phyloP scores from a whole-genome alignment of 1,284 basidiomycete genomes.

The Cryptococcus sp. region DNA sequence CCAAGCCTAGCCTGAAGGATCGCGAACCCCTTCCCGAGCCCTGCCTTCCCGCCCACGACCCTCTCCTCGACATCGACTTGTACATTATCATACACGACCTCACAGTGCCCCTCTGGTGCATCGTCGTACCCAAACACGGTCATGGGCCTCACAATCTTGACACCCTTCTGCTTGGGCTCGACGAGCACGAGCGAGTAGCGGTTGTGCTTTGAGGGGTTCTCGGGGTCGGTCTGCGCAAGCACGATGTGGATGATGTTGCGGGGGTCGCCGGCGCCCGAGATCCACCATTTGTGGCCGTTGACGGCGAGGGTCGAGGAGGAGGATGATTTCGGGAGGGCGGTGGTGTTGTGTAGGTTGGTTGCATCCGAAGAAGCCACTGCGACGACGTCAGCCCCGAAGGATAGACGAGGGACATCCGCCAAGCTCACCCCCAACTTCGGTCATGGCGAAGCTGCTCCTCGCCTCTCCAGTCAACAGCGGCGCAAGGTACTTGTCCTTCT shows the following conservation, averaged over 20 bases:
- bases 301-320: slow-evolving; percentile 68
- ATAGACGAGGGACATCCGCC: too few species aligned
- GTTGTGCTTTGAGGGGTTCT: slow-evolving; percentile 56
- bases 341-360: slow-evolving; percentile 89
- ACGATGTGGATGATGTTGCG: slow-evolving; percentile 85
- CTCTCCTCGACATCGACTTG: slow-evolving; percentile 63
- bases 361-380: slow-evolving; percentile 91
- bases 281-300: slow-evolving; percentile 99
- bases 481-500: slow-evolving; percentile 85
- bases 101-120: slow-evolving; percentile 92
- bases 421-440: slow-evolving; percentile 74
- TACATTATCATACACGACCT: slow-evolving; percentile 91
- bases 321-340: slow-evolving; percentile 70
- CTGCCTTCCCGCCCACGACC: slow-evolving; percentile 66
- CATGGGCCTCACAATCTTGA: slow-evolving; percentile 88
- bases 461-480: slow-evolving; percentile 89
- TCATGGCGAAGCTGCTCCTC: slow-evolving; percentile 92
- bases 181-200: slow-evolving; percentile 95
- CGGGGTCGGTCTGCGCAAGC: slow-evolving; percentile 59
- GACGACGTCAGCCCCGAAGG: not conserved
- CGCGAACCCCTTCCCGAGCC: slow-evolving; percentile 90
- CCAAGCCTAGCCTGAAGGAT: slow-evolving; percentile 97
- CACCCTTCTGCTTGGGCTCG: slow-evolving; percentile 79
- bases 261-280: slow-evolving; percentile 94
- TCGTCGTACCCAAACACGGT: slow-evolving; percentile 90